Base-by-base conservation (phyloP, 1,284 basidiomycete species). In the Cerrena zonata region DNA sequence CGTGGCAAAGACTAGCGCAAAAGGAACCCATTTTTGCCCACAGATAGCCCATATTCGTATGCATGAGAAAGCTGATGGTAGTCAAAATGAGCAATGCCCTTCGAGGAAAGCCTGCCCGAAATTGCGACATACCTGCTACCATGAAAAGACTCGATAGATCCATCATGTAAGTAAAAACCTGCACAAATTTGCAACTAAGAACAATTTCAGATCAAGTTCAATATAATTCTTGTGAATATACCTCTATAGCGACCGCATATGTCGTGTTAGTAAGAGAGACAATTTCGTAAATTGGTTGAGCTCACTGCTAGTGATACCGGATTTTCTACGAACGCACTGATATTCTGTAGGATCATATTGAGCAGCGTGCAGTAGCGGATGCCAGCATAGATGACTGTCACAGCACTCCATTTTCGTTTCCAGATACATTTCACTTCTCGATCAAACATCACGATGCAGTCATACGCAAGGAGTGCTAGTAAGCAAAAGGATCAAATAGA, bases 21-120 rank as follows among this genome's bases (percentile, higher is more conserved):
- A 40, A 5, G 39, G 39, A 40, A 52, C 42, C 43, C 50, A 3
- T 25, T 42, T 11, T 42, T 23, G 5, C 10, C 39, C 39, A 40
- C 39, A 40, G 7, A 40, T 40, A 5, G 39, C 39, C 39, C 39
- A 40, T 22, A 40, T 22, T 7, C 39, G 39, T 40, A 40, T 5
- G 19, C 39, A 10, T 22, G 39, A 7, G 19, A 40, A 40, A 18
- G 39, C 39, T 40, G 7, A 5, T 10, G 21, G 18, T 40, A 10
- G 19, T 19, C 15, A 34, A 7, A 7, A 40, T 40, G 15, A 40
- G 39, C 13, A 11, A 11, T 36, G n/a, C 10, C 34, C 11, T 11
- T 11, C n/a, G n/a, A 5, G 19, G 5, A 10, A 22, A 7, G 7
- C 7, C 5, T 5, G 19, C 21, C 7, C 18, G 7, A 18, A 10